phyloP scores from a whole-genome alignment of 768 basidiomycete genomes.

The Serendipita sp. region DNA sequence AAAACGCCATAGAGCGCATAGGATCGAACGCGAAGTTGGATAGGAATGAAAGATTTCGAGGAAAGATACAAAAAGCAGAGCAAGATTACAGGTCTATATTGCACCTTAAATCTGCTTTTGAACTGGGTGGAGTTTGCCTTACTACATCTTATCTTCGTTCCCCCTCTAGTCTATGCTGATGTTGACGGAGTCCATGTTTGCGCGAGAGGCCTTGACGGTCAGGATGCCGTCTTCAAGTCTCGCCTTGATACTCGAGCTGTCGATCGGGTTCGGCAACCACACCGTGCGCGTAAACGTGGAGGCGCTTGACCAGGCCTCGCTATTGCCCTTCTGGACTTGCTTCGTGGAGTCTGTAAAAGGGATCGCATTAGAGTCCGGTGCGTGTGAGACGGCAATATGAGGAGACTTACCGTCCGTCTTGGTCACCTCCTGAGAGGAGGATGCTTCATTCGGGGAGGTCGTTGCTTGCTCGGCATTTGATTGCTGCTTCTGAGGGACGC shows the following conservation, averaged over 20 bases:
- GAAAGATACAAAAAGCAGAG: too few species aligned
- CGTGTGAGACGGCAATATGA: not conserved
- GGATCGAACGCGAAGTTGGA: too few species aligned
- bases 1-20: too few species aligned
- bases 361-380: not conserved
- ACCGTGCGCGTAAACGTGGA: constrained; percentile 49
- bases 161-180: constrained; percentile 28
- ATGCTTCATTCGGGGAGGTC: not conserved
- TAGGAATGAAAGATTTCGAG: too few species aligned
- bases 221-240: constrained; percentile 57
- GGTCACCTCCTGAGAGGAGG: not conserved
- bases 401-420: not conserved
- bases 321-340: not conserved
- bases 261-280: constrained; percentile 51
- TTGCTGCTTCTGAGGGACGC: not conserved
- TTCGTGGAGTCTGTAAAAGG: not conserved
- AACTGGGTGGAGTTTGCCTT: too few species aligned
- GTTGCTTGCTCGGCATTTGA: not conserved
- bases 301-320: not conserved
- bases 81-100: too few species aligned
- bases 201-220: constrained; percentile 43
- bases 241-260: constrained; percentile 41
- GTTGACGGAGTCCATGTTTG: constrained; percentile 37
- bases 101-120: too few species aligned
- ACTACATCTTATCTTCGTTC: too few species aligned